phyloP scores from a whole-genome alignment of 139 green algal species.

The Chlorella sp. region DNA sequence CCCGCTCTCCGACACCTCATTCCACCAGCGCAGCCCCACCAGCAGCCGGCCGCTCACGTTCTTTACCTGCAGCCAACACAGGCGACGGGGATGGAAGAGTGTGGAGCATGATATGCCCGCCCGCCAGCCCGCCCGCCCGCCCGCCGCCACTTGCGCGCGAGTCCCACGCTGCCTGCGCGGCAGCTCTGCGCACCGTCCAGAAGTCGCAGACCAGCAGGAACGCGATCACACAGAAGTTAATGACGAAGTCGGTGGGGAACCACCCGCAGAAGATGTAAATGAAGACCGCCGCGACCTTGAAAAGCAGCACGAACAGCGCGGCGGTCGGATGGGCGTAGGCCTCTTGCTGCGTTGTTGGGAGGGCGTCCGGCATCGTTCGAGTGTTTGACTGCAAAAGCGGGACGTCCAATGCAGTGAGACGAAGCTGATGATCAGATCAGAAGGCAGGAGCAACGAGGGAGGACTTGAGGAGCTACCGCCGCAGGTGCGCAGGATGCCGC shows the following conservation, averaged over 20 bases:
- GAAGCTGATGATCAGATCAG: too few relatives aligned
- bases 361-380: too few relatives aligned
- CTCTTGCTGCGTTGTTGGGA: too few relatives aligned
- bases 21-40: slow-evolving; percentile 97
- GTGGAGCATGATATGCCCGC: not conserved
- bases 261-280: slow-evolving; percentile 48
- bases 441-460: too few relatives aligned
- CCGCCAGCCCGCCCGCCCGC: not conserved
- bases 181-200: slow-evolving; percentile 77
- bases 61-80: slow-evolving; percentile 68
- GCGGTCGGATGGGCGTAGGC: slow-evolving; percentile 46
- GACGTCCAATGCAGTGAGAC: too few relatives aligned
- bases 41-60: slow-evolving; percentile 92
- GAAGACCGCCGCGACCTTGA: slow-evolving; percentile 45
- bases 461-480: too few relatives aligned
- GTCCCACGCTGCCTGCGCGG: not conserved
- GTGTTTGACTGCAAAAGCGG: too few relatives aligned
- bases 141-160: not conserved
- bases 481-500: too few relatives aligned
- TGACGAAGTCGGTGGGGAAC: slow-evolving; percentile 72
- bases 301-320: slow-evolving; percentile 53
- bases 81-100: not conserved
- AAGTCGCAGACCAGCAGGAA: slow-evolving; percentile 89
- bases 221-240: slow-evolving; percentile 85
- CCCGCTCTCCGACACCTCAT: slow-evolving; percentile 89